Base-by-base conservation (phyloP, 768 basidiomycete genomes). In the Xerocomellus intermedius region DNA sequence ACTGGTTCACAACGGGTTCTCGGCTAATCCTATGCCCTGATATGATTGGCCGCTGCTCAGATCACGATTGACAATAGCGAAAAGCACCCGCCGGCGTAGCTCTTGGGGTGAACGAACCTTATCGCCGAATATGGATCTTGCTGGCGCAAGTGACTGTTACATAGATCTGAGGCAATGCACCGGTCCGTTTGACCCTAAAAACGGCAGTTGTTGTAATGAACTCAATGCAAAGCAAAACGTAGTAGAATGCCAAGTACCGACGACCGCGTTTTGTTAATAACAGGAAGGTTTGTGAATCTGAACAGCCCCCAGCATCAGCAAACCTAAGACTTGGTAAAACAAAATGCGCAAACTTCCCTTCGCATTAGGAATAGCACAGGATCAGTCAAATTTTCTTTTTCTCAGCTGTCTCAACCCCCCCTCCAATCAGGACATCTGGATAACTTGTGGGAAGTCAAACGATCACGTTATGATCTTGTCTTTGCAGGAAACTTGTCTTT, bases 161-260 rank as follows among this genome's bases (percentile, higher is more conserved):
- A 59, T 17, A 13, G 45, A 42, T 44, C 47, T 24, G 44, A 37
- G 26, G 53, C 48, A 33, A 33, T 50, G 39, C 42, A 35, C n/a
- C 28, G 37, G 43, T 19, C 37, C 17, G 28, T 21, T 3, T 4
- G 41, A 39, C 3, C 42, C 32, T 14, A 24, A 37, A 19, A 8
- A 19, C 19, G 36, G 42, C 28, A 10, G n/a, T 39, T 37, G 54
- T 28, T 37, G 54, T 28, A 19, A 55, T 24, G 33, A 45, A 39
- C 13, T 41, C n/a, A 50, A 52, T 42, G 42, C 47, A 46, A 52
- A 28, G 54, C 37, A 49, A 52, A 53, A 51, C 55, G 13, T 24
- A 2, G 24, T 24, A 6, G 33, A 7, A 30, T 19, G 28, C 14
- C 41, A 14, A 41, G 22, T 19, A 12, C 45, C 43, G 37, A 32